Evolutionary conservation across 225 moss, liverwort and hornwort species (phyloP).

Genomic region (Polytrichum formosum): DNA sequence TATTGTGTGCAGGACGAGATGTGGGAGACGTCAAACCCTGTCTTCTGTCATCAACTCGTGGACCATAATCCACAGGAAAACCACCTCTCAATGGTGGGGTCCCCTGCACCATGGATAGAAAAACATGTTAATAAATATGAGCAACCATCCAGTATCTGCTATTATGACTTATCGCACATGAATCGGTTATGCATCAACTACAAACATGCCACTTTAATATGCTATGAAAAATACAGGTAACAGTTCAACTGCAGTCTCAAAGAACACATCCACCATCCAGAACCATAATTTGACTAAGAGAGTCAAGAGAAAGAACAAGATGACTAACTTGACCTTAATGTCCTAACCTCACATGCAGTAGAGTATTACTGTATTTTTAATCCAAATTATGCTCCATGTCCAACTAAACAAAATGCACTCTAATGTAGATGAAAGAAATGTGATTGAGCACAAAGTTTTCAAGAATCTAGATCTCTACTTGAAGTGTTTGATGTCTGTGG

Average conservation of each 20-base stretch:
- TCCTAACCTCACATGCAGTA: too few relatives aligned
- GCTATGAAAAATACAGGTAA: background rate
- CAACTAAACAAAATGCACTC: too few relatives aligned
- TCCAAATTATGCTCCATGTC: too few relatives aligned
- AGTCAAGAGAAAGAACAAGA: too few relatives aligned
- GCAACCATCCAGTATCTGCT: background rate
- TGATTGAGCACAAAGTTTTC: too few relatives aligned
- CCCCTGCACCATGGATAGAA: slow-evolving; percentile 32
- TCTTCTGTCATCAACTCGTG: slow-evolving; percentile 59
- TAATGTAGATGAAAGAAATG: too few relatives aligned
- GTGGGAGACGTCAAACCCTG: slow-evolving; percentile 41
- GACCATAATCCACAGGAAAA: slow-evolving; percentile 64
- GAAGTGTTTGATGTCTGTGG: too few relatives aligned
- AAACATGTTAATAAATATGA: background rate
- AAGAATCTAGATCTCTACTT: too few relatives aligned
- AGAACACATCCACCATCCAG: background rate
- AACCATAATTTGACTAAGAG: background rate
- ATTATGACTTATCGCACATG: background rate
- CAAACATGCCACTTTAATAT: background rate
- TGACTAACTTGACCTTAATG: too few relatives aligned
- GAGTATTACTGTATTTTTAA: too few relatives aligned
- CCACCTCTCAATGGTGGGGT: slow-evolving; percentile 63
- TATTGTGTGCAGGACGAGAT: slow-evolving; percentile 39
- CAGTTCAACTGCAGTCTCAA: background rate
- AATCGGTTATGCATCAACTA: background rate